phyloP scores from a whole-genome alignment of 495 filamentous ascomycete genomes.

The Hypoxylon fragiforme region DNA sequence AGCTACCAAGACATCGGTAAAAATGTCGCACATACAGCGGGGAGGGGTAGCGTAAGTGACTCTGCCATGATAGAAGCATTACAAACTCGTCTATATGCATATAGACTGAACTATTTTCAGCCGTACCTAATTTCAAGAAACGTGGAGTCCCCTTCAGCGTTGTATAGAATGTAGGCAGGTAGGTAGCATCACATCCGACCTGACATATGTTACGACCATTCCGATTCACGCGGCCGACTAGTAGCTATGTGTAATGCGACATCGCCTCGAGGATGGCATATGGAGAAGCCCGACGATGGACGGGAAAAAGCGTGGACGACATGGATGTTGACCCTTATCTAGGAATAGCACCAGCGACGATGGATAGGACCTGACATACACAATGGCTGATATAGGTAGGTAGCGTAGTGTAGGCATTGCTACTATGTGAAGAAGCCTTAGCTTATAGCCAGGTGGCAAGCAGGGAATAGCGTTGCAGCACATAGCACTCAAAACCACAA shows the following conservation, averaged over 20 bases:
- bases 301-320: conserved; percentile 6
- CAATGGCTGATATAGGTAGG: conserved; percentile 7
- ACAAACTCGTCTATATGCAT: too few species aligned
- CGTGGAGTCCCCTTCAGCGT: too few species aligned
- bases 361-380: conserved; percentile 1
- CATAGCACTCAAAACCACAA: conserved; percentile 7
- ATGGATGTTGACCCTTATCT: conserved; percentile 23
- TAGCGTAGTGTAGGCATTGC: conserved; percentile 6
- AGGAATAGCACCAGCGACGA: conserved; percentile 20
- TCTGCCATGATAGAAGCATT: conserved; percentile 9
- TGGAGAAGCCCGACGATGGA: neutral
- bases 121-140: too few species aligned
- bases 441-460: conserved; percentile 29
- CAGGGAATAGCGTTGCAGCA: conserved; percentile 24
- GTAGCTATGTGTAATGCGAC: conserved; percentile 14
- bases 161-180: conserved; percentile 7
- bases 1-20: conserved; percentile 19
- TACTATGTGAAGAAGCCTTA: too few species aligned
- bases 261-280: neutral
- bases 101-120: too few species aligned
- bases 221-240: too few species aligned
- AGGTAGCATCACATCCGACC: conserved; percentile 22
- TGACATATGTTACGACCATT: conserved; percentile 19
- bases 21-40: too few species aligned
- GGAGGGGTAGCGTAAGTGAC: conserved; percentile 18